Conservation (phyloP, 176 grass and related monocot genomes). For the Elaeis guineensis region DNA sequence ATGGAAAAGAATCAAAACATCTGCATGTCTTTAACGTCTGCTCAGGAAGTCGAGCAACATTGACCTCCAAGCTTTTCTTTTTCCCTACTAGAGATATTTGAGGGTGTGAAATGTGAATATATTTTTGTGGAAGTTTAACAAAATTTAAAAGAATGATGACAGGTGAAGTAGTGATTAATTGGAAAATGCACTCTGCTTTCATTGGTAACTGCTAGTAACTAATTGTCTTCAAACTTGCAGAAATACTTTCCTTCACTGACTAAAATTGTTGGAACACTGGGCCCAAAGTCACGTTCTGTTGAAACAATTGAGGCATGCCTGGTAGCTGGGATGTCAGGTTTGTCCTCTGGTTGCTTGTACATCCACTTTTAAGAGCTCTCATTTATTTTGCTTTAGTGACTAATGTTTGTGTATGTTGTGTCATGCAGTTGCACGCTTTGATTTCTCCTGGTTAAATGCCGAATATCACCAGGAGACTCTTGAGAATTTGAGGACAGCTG, state of each 20-base stretch:
- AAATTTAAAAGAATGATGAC: background rate
- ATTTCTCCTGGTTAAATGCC: conserved; percentile 83
- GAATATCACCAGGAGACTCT: conserved; percentile 86
- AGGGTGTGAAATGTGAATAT: too few relatives aligned
- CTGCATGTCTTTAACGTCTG: too few relatives aligned
- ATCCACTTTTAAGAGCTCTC: background rate
- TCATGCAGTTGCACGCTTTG: conserved; percentile 80
- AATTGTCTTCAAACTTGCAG: conserved; percentile 24
- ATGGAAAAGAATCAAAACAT: too few relatives aligned
- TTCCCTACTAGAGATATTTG: too few relatives aligned
- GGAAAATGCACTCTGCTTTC: background rate
- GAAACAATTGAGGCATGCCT: conserved; percentile 83
- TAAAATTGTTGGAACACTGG: conserved; percentile 90
- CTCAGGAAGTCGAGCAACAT: too few relatives aligned
- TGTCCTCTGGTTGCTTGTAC: conserved; percentile 1
- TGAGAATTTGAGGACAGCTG: conserved; percentile 73
- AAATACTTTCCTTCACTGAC: conserved; percentile 86
- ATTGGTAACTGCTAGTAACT: background rate
- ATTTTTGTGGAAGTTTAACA: background rate
- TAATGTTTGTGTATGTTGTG: conserved; percentile 1
- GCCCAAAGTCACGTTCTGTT: conserved; percentile 66
- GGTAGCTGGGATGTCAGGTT: conserved; percentile 93
- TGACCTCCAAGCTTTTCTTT: too few relatives aligned
- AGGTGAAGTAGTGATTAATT: too few relatives aligned
- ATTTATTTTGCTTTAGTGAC: background rate